Base-by-base conservation (phyloP, 2,329 filamentous ascomycete genomes). In the Penicillium griseofulvum region DNA sequence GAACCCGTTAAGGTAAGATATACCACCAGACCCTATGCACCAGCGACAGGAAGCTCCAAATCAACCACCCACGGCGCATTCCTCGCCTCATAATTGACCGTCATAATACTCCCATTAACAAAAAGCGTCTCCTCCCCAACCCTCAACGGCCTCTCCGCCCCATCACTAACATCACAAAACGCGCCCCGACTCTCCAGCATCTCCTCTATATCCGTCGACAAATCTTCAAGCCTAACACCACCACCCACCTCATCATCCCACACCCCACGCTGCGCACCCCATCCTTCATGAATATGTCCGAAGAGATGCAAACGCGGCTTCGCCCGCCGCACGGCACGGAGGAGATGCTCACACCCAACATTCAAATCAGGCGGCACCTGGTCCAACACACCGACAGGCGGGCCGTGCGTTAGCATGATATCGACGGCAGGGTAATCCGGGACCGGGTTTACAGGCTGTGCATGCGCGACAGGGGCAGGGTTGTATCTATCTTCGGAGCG, bases 321-420 rank as follows among this genome's bases (percentile, higher is more conserved):
- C 10, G 77, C 78, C 6, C 82, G 74, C 49, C 74, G 69, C 1
- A 81, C 70, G 0, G 84, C 84, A 1, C 73, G 70, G 1, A 82
- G 72, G 1, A 87, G 71, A 62, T 81, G 77, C 44, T 77, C 71
- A 67, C 84, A 87, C 0, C 85, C 85, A 1, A 81, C 82, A 19
- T 71, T 63, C 24, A 71, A 65, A 2, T 66, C 66, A 1, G 61
- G 53, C 7, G 57, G 61, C 7, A 71, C 70, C n/a, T 60, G 54
- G 60, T 87, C 85, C 2, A 84, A 70, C 2, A 81, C 67, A 0
- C 73, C 74, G 22, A 71, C 65, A 0, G 84, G 83, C 2, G 84
- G 84, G 0, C 84, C 84, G 63, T 87, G 85, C 0, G 84, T 87
- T 63, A 87, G 76, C 59, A 86, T 73, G 8, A 87, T 74, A 65